Base-by-base conservation (phyloP, 768 basidiomycete genomes). In the Paxillus rubicundulus region DNA sequence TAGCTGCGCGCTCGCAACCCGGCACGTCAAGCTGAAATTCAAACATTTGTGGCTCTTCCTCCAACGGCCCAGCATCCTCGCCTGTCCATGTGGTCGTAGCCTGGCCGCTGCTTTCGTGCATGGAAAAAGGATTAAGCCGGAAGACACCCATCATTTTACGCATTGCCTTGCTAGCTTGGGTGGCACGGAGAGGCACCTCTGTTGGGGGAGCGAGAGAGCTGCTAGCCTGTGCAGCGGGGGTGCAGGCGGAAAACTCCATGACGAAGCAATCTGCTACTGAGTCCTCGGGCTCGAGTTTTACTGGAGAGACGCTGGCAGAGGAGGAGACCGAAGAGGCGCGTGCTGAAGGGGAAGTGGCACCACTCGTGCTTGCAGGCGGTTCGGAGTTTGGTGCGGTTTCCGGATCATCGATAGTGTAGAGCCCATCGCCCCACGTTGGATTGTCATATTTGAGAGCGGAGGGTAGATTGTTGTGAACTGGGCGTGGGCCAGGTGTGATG, bases 121-220 rank as follows among this genome's bases (percentile, higher is more conserved):
- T 81, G 20, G 86, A 78, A 59, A 90, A 90, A 0, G 86, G 87
- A 66, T 89, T 85, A 59, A 89, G 76, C 8, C 88, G 79, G 66
- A 90, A 87, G 18, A 84, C 81, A 39, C 81, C 80, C 88, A 91
- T 91, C 82, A 89, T 82, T 44, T 73, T 72, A 49, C 84, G 80
- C 88, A 89, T 89, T 40, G 79, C 76, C 42, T 79, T 76, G 55
- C 79, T 76, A 1, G 87, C 88, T 61, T 88, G 84, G 0, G 86
- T 89, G 8, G 87, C 88, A 42, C 88, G 85, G 13, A 88, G 77
- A 8, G 88, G 87, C 1, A 88, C 87, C 62, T 83, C 81, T 32
- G 79, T 81, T 2, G 81, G 82, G 1, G 81, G 81, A 1, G 78
- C 79, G 46, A 78, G 70, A 0, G 74, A 67, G 53, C 59, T 60